phyloP scores from a whole-genome alignment of 1,284 basidiomycete species.

The Papiliotrema nemorosa region DNA sequence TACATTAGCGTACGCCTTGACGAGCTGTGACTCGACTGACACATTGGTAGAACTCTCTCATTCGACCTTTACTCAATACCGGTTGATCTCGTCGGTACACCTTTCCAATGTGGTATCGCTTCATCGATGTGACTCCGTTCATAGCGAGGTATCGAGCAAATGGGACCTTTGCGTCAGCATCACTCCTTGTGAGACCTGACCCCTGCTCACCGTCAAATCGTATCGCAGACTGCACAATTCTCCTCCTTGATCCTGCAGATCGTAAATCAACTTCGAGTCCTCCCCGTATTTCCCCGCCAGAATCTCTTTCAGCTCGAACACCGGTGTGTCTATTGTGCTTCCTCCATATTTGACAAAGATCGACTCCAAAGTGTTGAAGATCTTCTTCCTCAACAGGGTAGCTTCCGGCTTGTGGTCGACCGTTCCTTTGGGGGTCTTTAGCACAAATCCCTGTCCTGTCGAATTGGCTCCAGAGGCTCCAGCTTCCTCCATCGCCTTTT shows the following conservation, averaged over 20 bases:
- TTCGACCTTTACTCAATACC: slow-evolving; percentile 95
- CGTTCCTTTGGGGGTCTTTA: slow-evolving; percentile 67
- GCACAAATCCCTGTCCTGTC: slow-evolving; percentile 21
- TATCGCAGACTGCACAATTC: slow-evolving; percentile 93
- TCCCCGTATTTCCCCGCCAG: slow-evolving; percentile 95
- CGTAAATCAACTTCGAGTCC: slow-evolving; percentile 97
- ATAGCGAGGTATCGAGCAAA: slow-evolving; percentile 95
- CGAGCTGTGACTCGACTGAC: slow-evolving; percentile 54
- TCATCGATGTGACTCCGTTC: slow-evolving; percentile 72
- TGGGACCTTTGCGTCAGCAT: slow-evolving; percentile 58
- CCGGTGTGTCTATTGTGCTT: slow-evolving; percentile 91
- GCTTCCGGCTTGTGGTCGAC: slow-evolving; percentile 93
- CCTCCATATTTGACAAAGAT: slow-evolving; percentile 88
- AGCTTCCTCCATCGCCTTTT: slow-evolving; percentile 15
- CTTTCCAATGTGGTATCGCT: slow-evolving; percentile 97
- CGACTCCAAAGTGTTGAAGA: slow-evolving; percentile 83
- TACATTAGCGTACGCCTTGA: slow-evolving; percentile 17
- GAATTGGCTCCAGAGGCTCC: slow-evolving; percentile 31
- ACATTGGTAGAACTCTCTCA: slow-evolving; percentile 98
- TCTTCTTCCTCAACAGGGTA: slow-evolving; percentile 85
- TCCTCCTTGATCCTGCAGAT: slow-evolving; percentile 97
- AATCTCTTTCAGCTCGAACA: slow-evolving; percentile 96
- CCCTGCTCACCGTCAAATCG: slow-evolving; percentile 75
- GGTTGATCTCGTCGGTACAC: slow-evolving; percentile 96
- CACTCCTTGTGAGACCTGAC: neutral